phyloP scores from a whole-genome alignment of 2,329 filamentous ascomycete species.

The Lasiodiplodia gonubiensis region DNA sequence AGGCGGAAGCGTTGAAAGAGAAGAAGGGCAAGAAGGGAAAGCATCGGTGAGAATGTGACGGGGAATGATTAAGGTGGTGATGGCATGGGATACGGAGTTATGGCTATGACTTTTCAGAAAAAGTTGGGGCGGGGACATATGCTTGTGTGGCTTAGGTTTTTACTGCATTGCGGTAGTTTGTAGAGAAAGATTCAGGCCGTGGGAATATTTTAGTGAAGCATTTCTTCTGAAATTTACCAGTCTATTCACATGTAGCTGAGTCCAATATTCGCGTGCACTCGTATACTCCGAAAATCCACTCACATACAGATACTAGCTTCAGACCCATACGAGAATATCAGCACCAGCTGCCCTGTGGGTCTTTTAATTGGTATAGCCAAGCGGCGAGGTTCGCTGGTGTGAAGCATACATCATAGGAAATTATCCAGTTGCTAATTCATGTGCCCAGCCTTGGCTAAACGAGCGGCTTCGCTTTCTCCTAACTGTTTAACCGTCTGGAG shows the following conservation, averaged over 20 bases:
- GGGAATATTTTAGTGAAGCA: neutral
- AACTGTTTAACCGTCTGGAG: constrained; percentile 40
- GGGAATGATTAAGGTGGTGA: neutral
- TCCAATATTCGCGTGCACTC: no score
- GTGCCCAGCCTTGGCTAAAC: neutral
- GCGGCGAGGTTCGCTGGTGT: no score
- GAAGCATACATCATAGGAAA: neutral
- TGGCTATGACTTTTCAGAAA: neutral
- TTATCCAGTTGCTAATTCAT: neutral
- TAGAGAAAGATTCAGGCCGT: neutral
- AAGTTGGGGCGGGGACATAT: neutral
- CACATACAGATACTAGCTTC: no score
- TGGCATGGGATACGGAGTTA: constrained; percentile 7
- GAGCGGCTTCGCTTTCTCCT: neutral
- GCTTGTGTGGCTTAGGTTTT: neutral
- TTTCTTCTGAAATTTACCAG: no score
- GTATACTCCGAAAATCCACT: no score
- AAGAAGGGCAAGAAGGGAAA: constrained; percentile 38
- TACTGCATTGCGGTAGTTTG: neutral
- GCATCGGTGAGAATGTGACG: constrained; percentile 3
- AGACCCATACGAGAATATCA: no score
- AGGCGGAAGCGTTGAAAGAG: constrained; percentile 42
- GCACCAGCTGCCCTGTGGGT: no score
- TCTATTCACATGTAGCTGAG: no score
- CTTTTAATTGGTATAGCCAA: no score